These are phyloP conservation scores for Chamaecyparis obtusa DNA, from an alignment of 75 land plant species.

Conservation along the genomic window DNA sequence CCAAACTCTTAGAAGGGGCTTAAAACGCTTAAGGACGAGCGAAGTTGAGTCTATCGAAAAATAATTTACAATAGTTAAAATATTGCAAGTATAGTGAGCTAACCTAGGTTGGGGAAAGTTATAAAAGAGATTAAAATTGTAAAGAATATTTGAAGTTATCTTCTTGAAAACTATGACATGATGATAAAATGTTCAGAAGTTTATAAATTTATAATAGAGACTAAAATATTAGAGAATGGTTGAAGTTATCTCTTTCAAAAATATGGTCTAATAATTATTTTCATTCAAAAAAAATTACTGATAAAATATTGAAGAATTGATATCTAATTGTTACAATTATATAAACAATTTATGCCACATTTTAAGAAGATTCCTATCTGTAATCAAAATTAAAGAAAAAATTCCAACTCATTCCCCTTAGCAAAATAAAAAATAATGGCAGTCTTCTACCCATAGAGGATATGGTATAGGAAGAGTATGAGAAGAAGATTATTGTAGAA, in stretches of 20 bases:
- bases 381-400: not conserved
- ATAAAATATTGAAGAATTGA: not conserved
- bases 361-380: not conserved
- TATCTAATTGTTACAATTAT: not conserved
- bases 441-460: not conserved
- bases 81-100: no score
- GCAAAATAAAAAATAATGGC: not conserved
- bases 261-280: not conserved
- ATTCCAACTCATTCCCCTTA: not conserved
- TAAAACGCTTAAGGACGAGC: no score
- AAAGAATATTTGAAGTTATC: not conserved
- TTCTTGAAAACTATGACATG: no score
- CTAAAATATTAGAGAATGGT: no score
- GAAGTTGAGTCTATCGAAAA: not conserved
- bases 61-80: no score
- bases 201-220: no score
- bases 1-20: not conserved
- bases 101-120: no score
- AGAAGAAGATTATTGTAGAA: not conserved
- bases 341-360: not conserved
- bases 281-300: not conserved
- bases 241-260: no score
- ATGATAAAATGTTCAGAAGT: no score
- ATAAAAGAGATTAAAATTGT: not conserved
- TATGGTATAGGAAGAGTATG: not conserved